These are phyloP conservation scores for Gillenia trifoliata DNA, from an alignment of 306 rosid species.

Conservation along the genomic window DNA sequence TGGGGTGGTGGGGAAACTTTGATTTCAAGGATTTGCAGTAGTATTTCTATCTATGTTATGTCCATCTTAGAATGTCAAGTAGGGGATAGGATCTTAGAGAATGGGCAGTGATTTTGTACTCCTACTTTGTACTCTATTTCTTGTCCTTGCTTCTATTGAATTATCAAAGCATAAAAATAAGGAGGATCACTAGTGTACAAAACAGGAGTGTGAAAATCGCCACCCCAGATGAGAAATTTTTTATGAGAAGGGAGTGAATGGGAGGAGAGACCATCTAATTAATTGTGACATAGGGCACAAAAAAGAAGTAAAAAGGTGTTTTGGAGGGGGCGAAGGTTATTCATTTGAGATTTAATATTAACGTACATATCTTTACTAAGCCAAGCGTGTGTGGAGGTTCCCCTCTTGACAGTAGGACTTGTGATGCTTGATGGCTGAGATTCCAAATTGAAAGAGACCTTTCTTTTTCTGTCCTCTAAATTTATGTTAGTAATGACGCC, in stretches of 20 bases:
- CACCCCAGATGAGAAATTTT: background rate
- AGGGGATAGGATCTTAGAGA: background rate
- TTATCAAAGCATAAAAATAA: too few relatives aligned
- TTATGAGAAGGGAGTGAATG: background rate
- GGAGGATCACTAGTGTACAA: too few relatives aligned
- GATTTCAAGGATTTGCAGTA: background rate
- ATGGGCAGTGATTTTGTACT: too few relatives aligned
- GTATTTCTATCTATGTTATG: background rate
- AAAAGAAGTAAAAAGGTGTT: background rate
- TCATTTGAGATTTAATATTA: too few relatives aligned
- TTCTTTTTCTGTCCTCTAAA: background rate
- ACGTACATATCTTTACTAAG: background rate
- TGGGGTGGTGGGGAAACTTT: background rate
- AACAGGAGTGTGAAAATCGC: too few relatives aligned
- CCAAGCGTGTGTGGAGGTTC: background rate
- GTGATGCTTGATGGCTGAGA: background rate
- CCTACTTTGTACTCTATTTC: too few relatives aligned
- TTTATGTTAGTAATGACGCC: background rate
- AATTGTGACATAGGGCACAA: background rate
- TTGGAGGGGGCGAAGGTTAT: background rate
- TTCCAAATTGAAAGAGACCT: background rate
- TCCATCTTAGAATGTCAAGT: background rate
- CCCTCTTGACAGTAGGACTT: background rate
- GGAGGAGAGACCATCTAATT: background rate
- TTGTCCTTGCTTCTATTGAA: too few relatives aligned